phyloP scores from a whole-genome alignment of 768 basidiomycete genomes.

The Leccinum uliginosum region DNA sequence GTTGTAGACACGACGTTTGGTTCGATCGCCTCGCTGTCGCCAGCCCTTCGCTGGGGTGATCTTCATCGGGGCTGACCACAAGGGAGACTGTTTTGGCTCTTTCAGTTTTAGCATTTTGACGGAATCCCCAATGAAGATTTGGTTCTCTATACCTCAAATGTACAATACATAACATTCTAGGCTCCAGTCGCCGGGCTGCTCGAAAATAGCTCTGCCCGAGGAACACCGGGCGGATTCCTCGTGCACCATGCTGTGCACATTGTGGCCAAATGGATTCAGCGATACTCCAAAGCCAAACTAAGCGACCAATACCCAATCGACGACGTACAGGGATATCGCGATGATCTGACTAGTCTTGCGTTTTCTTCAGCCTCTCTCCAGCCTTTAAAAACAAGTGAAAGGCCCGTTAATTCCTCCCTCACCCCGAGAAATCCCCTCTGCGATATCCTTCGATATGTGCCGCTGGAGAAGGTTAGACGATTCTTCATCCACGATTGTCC shows the following conservation, averaged over 20 bases:
- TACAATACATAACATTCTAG: constrained; percentile 14
- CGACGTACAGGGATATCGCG: constrained; percentile 21
- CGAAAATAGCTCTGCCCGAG: constrained; percentile 31
- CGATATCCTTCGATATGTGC: constrained; percentile 49
- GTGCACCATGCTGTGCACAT: constrained; percentile 21
- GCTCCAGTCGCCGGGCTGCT: constrained; percentile 6
- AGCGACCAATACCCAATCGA: constrained; percentile 23
- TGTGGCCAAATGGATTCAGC: constrained; percentile 17
- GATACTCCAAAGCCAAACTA: constrained; percentile 17
- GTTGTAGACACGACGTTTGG: constrained; percentile 10
- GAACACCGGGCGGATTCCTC: constrained; percentile 28
- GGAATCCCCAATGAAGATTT: constrained; percentile 19
- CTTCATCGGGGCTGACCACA: constrained; percentile 19
- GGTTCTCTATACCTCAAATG: constrained; percentile 18
- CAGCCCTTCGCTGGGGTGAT: constrained; percentile 16
- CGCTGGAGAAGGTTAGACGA: constrained; percentile 60
- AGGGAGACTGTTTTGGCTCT: constrained; percentile 32
- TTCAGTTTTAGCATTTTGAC: constrained; percentile 34
- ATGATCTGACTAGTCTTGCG: constrained; percentile 22
- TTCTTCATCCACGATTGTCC: constrained; percentile 9
- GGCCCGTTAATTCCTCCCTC: neutral
- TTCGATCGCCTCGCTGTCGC: constrained; percentile 16
- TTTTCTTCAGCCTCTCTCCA: constrained; percentile 13
- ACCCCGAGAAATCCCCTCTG: constrained; percentile 14
- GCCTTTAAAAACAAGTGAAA: constrained; percentile 24